These are phyloP conservation scores for Termitomyces sp. DNA, from an alignment of 768 basidiomycete genomes.

Conservation along the genomic window DNA sequence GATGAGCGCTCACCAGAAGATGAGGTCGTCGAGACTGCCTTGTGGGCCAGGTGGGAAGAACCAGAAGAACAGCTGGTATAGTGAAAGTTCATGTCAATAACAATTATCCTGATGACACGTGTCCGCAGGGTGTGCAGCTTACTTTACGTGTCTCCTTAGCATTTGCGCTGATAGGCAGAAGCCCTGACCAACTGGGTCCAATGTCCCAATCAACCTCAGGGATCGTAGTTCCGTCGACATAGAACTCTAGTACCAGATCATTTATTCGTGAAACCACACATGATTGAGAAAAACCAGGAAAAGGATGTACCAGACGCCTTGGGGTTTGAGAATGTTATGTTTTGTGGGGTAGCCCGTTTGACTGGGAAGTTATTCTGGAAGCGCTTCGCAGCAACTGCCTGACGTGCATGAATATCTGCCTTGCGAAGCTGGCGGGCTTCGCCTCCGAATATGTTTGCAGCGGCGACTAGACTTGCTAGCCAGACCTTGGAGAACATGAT, in stretches of 20 bases:
- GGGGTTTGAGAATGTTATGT: conserved; percentile 15
- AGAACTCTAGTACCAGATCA: background rate
- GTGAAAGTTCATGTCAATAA: background rate
- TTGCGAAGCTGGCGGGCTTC: conserved; percentile 12
- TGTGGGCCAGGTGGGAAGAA: conserved; percentile 1
- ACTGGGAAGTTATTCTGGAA: conserved; percentile 2
- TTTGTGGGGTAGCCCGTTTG: background rate
- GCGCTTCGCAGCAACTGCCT: conserved; percentile 8
- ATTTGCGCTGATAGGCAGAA: background rate
- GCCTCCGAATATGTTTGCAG: background rate
- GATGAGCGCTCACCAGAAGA: background rate
- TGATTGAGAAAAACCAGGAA: background rate
- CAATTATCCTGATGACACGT: background rate
- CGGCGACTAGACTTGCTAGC: background rate
- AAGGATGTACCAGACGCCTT: conserved; percentile 11
- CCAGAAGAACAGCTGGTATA: background rate
- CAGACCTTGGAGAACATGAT: conserved; percentile 5
- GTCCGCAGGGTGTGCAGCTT: background rate
- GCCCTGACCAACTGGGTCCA: conserved; percentile 1
- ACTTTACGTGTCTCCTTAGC: conserved; percentile 2
- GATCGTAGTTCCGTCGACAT: background rate
- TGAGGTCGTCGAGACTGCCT: conserved; percentile 1
- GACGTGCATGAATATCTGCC: conserved; percentile 10
- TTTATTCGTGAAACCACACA: background rate
- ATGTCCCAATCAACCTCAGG: conserved; percentile 3